phyloP scores from a whole-genome alignment of 805 yeast species.

The Pichia californica region DNA sequence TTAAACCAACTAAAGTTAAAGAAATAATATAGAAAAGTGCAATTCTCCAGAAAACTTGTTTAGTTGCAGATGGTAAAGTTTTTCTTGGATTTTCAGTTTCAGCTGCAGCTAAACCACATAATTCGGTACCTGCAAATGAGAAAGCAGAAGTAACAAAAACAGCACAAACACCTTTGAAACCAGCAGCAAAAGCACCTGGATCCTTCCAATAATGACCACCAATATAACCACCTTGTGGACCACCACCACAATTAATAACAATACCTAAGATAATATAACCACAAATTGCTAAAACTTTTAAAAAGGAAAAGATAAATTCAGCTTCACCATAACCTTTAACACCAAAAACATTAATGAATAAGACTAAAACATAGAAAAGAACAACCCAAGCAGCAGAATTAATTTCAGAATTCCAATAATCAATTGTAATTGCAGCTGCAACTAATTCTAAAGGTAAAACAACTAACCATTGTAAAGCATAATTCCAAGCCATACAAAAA shows the following conservation, averaged over 20 bases:
- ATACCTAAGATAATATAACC: slow-evolving; percentile 55
- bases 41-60: slow-evolving; percentile 61
- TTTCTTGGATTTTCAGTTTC: slow-evolving; percentile 58
- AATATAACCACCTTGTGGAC: slow-evolving; percentile 49
- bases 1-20: slow-evolving; percentile 47
- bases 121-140: slow-evolving; percentile 63
- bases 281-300: slow-evolving; percentile 50
- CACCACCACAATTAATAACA: slow-evolving; percentile 57
- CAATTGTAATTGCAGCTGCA: slow-evolving; percentile 46
- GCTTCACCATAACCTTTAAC: slow-evolving; percentile 66
- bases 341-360: slow-evolving; percentile 52
- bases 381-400: slow-evolving; percentile 52
- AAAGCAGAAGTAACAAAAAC: slow-evolving; percentile 57
- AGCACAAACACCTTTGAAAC: slow-evolving; percentile 59
- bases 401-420: slow-evolving; percentile 39
- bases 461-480: slow-evolving; percentile 49
- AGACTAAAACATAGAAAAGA: slow-evolving; percentile 45
- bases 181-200: slow-evolving; percentile 51
- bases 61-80: slow-evolving; percentile 56
- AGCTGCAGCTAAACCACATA: slow-evolving; percentile 60
- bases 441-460: slow-evolving; percentile 51
- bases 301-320: slow-evolving; percentile 49
- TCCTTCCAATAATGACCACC: slow-evolving; percentile 55
- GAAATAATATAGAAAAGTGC: slow-evolving; percentile 51
- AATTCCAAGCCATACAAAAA: slow-evolving; percentile 56